phyloP scores from a whole-genome alignment of 2,329 filamentous ascomycete species.

The Sphaerulina populicola region DNA sequence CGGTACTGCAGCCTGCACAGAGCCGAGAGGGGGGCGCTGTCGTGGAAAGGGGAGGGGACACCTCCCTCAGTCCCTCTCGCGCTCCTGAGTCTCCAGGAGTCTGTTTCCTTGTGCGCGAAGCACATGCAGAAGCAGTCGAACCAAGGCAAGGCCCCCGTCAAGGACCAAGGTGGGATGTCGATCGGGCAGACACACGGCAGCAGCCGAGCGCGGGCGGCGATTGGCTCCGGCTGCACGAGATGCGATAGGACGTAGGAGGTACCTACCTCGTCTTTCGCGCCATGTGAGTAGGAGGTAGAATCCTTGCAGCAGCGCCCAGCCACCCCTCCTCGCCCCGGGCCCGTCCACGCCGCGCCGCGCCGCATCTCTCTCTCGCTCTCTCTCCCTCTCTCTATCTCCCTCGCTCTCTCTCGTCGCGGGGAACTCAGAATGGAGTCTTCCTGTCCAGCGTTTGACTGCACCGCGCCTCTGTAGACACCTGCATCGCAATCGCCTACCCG shows the following conservation, averaged over 20 bases:
- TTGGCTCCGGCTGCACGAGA: background rate
- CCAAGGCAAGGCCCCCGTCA: background rate
- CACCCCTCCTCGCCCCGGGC: slow-evolving; percentile 3
- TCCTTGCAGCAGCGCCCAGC: slow-evolving; percentile 2
- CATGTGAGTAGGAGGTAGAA: background rate
- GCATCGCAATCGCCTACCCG: background rate
- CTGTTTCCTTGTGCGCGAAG: no score
- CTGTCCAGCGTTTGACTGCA: background rate
- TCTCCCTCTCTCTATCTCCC: background rate
- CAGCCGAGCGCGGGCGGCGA: background rate
- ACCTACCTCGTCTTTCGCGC: background rate
- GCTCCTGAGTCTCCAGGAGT: no score
- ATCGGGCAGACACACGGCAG: background rate
- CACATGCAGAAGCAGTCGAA: background rate
- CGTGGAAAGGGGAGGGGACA: slow-evolving; percentile 1
- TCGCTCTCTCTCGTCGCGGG: background rate
- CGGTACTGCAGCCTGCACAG: background rate
- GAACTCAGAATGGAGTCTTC: background rate
- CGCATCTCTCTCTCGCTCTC: background rate
- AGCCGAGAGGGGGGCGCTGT: background rate
- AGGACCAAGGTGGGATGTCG: background rate
- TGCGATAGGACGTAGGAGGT: no score
- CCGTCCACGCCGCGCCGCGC: slow-evolving; percentile 2
- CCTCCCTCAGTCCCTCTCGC: no score
- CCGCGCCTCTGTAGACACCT: background rate